Conservation (phyloP, 2,329 filamentous ascomycete species). For the Macrophomina phaseolina region DNA sequence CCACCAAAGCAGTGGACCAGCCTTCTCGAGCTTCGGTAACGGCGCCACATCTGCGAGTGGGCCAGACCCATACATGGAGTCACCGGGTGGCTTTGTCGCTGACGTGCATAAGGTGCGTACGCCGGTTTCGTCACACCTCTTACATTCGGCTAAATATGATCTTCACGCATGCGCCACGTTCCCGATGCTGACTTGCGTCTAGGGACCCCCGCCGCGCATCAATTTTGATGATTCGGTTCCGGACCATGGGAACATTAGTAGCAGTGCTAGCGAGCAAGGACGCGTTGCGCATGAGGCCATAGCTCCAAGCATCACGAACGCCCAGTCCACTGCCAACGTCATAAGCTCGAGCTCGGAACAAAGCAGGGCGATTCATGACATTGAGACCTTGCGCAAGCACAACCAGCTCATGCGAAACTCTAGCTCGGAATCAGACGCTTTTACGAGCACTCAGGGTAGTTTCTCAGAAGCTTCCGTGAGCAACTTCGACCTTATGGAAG, state of each 20-base stretch:
- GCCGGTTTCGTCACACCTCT: slow-evolving; percentile 22
- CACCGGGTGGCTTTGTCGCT: slow-evolving; percentile 17
- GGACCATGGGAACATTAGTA: slow-evolving; percentile 22
- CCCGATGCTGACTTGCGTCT: slow-evolving; percentile 21
- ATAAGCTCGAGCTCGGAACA: slow-evolving; percentile 24
- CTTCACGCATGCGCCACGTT: slow-evolving; percentile 26
- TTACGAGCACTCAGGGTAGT: slow-evolving; percentile 39
- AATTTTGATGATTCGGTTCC: slow-evolving; percentile 26
- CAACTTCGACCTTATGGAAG: slow-evolving; percentile 45
- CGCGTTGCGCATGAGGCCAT: slow-evolving; percentile 19
- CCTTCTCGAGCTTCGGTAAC: slow-evolving; percentile 43
- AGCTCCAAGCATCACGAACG: slow-evolving; percentile 17
- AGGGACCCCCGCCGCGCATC: slow-evolving; percentile 26
- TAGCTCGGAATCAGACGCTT: slow-evolving; percentile 47
- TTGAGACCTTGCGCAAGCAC: slow-evolving; percentile 46
- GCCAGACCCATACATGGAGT: slow-evolving; percentile 25
- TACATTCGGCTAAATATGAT: slow-evolving; percentile 12
- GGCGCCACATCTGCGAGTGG: slow-evolving; percentile 22
- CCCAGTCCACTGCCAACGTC: slow-evolving; percentile 13
- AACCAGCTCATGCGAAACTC: slow-evolving; percentile 49
- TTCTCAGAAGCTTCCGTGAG: slow-evolving; percentile 37
- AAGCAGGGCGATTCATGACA: slow-evolving; percentile 41
- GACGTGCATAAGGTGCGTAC: slow-evolving; percentile 28
- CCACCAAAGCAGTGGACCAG: slow-evolving; percentile 28
- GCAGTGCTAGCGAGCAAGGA: slow-evolving; percentile 22